Evolutionary conservation across 2,329 filamentous ascomycete species (phyloP).

Genomic region (Septoria linicola): DNA sequence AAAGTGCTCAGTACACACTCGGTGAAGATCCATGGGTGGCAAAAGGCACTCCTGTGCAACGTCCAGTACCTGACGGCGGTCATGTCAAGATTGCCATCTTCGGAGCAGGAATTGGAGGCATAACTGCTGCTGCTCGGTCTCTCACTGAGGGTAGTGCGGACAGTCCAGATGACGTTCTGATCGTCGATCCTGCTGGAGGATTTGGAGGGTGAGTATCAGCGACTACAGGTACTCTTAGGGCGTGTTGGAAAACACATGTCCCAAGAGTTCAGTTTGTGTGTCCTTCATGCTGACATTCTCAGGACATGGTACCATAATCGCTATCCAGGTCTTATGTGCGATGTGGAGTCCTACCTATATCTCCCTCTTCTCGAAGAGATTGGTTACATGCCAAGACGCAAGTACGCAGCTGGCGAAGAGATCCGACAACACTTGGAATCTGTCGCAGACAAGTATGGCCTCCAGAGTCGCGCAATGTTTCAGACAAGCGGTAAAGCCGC

Average conservation of each 20-base stretch:
- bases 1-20: conserved; percentile 29
- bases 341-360: conserved; percentile 60
- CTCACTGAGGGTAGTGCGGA: conserved; percentile 39
- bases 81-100: conserved; percentile 37
- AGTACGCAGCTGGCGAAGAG: conserved; percentile 49
- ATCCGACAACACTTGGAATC: conserved; percentile 48
- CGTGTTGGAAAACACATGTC: too few relatives aligned
- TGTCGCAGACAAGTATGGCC: conserved; percentile 46
- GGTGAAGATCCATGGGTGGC: conserved; percentile 35
- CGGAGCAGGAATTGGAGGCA: conserved; percentile 48
- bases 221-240: too few relatives aligned
- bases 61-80: conserved; percentile 19
- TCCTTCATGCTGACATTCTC: background rate
- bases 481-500: conserved; percentile 45
- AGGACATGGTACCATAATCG: conserved; percentile 51
- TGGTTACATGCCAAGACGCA: conserved; percentile 56
- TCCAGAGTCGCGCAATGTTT: conserved; percentile 48
- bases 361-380: conserved; percentile 59
- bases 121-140: conserved; percentile 43
- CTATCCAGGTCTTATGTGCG: conserved; percentile 54
- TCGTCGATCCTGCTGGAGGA: conserved; percentile 49
- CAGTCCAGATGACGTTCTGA: conserved; percentile 38
- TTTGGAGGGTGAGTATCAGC: conserved; percentile 40
- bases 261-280: too few relatives aligned
- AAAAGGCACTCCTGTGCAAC: conserved; percentile 21